phyloP scores from a whole-genome alignment of 495 filamentous ascomycete species.

The Aspergillus bridgeri region DNA sequence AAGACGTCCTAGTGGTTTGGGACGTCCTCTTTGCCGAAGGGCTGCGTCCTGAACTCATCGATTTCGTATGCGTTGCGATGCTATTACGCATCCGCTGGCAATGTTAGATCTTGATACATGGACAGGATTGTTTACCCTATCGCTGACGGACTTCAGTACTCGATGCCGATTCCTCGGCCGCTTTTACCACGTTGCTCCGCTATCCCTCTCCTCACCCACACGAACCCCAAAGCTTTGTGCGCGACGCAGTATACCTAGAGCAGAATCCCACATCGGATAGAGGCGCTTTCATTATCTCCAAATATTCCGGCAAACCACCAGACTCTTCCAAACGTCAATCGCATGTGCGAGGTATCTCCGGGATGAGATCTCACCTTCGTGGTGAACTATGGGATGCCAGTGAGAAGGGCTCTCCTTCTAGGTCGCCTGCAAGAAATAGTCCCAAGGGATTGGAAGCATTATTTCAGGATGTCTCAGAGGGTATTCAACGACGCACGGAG shows the following conservation, averaged over 20 bases:
- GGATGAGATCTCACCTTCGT: constrained; percentile 31
- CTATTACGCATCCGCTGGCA: constrained; percentile 89
- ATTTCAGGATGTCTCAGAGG: constrained; percentile 81
- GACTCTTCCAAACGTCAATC: constrained; percentile 32
- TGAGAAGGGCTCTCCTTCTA: constrained; percentile 30
- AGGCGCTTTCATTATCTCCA: constrained; percentile 70
- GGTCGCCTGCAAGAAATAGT: constrained; percentile 56
- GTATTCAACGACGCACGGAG: constrained; percentile 77
- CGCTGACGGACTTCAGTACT: constrained; percentile 57
- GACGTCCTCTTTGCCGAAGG: constrained; percentile 90
- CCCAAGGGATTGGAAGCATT: constrained; percentile 68
- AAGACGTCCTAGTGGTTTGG: constrained; percentile 81
- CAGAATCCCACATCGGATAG: constrained; percentile 70
- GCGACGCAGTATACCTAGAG: constrained; percentile 83
- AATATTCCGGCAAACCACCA: constrained; percentile 73
- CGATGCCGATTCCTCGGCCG: constrained; percentile 78
- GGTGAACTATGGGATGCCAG: constrained; percentile 32
- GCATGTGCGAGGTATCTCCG: constrained; percentile 20
- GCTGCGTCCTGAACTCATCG: constrained; percentile 73
- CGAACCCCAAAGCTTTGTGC: constrained; percentile 71
- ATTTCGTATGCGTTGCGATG: constrained; percentile 91
- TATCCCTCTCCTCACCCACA: constrained; percentile 65
- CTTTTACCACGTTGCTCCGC: constrained; percentile 74
- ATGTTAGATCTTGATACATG: constrained; percentile 49
- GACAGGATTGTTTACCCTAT: background rate